Conservation (phyloP, 2,329 filamentous ascomycete species). For the Lecanicillium sp. region DNA sequence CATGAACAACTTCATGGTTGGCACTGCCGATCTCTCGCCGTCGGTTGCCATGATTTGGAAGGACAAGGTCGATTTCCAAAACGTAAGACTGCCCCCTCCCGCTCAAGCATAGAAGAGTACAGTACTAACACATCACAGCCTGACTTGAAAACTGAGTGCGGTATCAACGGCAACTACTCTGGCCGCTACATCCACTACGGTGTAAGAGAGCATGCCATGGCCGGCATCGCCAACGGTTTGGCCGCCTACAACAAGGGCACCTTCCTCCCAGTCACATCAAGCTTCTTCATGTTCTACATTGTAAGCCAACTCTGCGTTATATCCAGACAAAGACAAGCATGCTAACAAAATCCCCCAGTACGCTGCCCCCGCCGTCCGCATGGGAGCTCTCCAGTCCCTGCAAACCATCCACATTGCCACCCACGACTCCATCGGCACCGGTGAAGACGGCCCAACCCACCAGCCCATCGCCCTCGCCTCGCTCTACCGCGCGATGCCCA, state of each 20-base stretch:
- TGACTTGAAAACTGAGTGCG: slow-evolving; percentile 30
- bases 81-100: slow-evolving; percentile 21
- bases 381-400: slow-evolving; percentile 49
- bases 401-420: slow-evolving; percentile 53
- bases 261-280: slow-evolving; percentile 49
- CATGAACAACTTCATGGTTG: slow-evolving; percentile 42
- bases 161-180: slow-evolving; percentile 45
- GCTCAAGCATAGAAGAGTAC: too few relatives aligned
- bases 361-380: slow-evolving; percentile 50
- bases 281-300: slow-evolving; percentile 57
- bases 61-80: slow-evolving; percentile 41
- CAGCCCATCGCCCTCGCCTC: slow-evolving; percentile 51
- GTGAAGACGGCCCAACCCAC: slow-evolving; percentile 55
- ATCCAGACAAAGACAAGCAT: too few relatives aligned
- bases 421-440: slow-evolving; percentile 52
- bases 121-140: too few relatives aligned
- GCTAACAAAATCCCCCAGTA: slow-evolving; percentile 24
- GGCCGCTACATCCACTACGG: slow-evolving; percentile 54
- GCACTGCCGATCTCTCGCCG: slow-evolving; percentile 44
- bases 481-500: slow-evolving; percentile 56
- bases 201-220: slow-evolving; percentile 56
- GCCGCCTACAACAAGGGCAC: slow-evolving; percentile 49
- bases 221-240: slow-evolving; percentile 47
- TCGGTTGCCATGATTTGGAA: slow-evolving; percentile 50
- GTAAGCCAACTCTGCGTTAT: slow-evolving; percentile 13